Evolutionary conservation across 345 rosid species (phyloP), one percentile per base, ranked within the genome.

Genomic region (Dimocarpus longan): DNA sequence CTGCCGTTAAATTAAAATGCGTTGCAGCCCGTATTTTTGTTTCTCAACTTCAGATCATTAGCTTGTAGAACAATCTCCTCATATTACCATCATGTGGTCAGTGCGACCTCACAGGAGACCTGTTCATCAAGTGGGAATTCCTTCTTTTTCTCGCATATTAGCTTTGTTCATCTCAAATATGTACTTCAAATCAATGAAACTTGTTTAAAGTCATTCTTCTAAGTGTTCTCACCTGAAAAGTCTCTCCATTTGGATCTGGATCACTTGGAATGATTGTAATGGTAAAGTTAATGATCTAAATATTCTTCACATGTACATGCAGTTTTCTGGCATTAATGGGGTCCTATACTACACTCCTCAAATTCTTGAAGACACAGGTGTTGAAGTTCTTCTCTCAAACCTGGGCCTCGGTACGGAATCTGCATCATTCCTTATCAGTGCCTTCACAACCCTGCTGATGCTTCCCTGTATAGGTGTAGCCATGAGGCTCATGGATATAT

Each of bases 331-430:
- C 68, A 94, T 96, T 81, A 93, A 91, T 68, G 99, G 98, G 68
- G 97, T 96, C 79, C 93, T 96, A 22, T 94, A 94, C 86, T 96
- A 96, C 88, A 96, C 98, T 60, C 99, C 99, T 80, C 99, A 94
- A 89, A 96, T 96, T 82, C 98, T 94, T 6, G 97, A 94, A 83
- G 82, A 90, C 0, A 98, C 98, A 22, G 99, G 98, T 1, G 98
- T 94, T 6, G 94, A 89, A 81, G 93, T 96, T 84, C 94, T 94
- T 73, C 93, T 96, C 67, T 78, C 94, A 32, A 76, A 85, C 83
- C 40, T 94, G 80, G 99, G 99, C 39, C 77, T 94, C 52, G 71
- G 97, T 78, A 76, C 99, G 3, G 81, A 78, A 37, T 96, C 99
- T 10, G 97, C 98, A 0, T 96, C 99, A 0, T 93, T 96, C 89